Conservation (phyloP, 1,284 basidiomycete species). For the Apiotrichum akiyoshidainum region DNA sequence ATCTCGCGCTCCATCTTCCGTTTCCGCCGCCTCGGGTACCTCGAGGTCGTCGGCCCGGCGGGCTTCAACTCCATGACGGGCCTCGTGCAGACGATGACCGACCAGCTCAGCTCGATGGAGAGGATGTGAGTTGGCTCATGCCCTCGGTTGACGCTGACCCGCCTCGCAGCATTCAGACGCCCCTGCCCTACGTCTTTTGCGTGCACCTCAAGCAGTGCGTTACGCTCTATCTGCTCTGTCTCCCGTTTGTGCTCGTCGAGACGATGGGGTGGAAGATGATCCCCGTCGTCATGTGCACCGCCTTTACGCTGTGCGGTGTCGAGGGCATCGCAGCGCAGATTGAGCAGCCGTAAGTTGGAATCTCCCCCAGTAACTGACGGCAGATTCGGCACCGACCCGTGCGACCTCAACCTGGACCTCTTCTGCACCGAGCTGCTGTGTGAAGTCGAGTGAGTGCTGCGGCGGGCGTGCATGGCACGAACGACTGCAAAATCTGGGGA, state of each 20-base stretch:
- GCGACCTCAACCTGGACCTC: slow-evolving; percentile 57
- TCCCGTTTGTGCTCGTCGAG: slow-evolving; percentile 75
- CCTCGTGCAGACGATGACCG: slow-evolving; percentile 69
- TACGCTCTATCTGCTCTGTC: slow-evolving; percentile 78
- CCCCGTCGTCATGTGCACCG: slow-evolving; percentile 72
- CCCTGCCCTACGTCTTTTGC: slow-evolving; percentile 53
- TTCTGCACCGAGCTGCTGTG: slow-evolving; percentile 80
- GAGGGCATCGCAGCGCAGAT: slow-evolving; percentile 90
- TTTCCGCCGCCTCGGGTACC: slow-evolving; percentile 70
- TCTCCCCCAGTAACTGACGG: slow-evolving; percentile 61
- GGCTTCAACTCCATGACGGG: slow-evolving; percentile 70
- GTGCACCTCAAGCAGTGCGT: slow-evolving; percentile 92
- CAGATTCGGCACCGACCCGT: slow-evolving; percentile 51
- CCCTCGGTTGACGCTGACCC: background rate
- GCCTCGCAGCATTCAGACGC: slow-evolving; percentile 35
- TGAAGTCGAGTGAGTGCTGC: slow-evolving; percentile 74
- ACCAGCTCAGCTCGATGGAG: slow-evolving; percentile 79
- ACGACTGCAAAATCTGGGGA: no score
- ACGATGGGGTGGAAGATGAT: slow-evolving; percentile 66
- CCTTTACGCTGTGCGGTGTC: slow-evolving; percentile 67
- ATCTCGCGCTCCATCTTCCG: slow-evolving; percentile 64
- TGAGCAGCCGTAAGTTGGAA: slow-evolving; percentile 67
- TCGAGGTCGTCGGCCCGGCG: slow-evolving; percentile 82
- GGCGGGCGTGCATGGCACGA: no score
- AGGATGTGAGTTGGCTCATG: slow-evolving; percentile 55